A percentile compares a stretch with the other conserved stretches of the same genome.
Evolutionary conservation across 108 stramenopile genomes (phyloP).

Genomic region (Schizochytrium sp.): DNA sequence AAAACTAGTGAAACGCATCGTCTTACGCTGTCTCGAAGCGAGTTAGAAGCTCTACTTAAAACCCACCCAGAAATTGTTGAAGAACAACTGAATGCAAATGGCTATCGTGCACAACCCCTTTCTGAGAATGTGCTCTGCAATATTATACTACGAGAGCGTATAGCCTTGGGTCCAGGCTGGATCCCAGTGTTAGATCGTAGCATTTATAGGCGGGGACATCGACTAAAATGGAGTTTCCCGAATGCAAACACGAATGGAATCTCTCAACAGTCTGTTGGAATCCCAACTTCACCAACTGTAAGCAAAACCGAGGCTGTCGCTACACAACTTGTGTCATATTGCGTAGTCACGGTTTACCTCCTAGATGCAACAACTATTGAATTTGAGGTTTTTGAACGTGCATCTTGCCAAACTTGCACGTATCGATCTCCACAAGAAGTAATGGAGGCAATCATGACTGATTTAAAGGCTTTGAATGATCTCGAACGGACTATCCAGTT

Average conservation of each 20-base stretch:
- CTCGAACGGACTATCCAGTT: conserved; percentile 16
- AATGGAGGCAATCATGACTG: not conserved
- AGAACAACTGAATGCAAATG: not conserved
- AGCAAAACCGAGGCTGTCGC: too few species aligned
- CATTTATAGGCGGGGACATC: not conserved
- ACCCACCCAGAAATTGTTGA: not conserved
- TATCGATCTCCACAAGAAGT: not conserved
- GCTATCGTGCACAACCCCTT: not conserved
- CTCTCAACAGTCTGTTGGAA: too few species aligned
- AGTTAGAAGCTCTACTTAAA: conserved; percentile 1
- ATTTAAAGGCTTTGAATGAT: not conserved
- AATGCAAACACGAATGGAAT: not conserved
- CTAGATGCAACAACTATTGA: not conserved
- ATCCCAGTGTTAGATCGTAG: not conserved
- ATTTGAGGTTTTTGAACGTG: not conserved
- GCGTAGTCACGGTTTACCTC: not conserved
- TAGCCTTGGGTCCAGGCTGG: not conserved
- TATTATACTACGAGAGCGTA: not conserved
- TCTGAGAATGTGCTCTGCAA: not conserved
- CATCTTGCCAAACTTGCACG: conserved; percentile 5
- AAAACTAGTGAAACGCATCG: not conserved
- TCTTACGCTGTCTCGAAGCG: not conserved
- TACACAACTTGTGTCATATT: not conserved
- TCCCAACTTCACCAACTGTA: too few species aligned
- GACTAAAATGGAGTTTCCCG: not conserved